Evolutionary conservation across 371 early-diverging fungal genomes (phyloP).

Genomic region (Mortierella polycephala): DNA sequence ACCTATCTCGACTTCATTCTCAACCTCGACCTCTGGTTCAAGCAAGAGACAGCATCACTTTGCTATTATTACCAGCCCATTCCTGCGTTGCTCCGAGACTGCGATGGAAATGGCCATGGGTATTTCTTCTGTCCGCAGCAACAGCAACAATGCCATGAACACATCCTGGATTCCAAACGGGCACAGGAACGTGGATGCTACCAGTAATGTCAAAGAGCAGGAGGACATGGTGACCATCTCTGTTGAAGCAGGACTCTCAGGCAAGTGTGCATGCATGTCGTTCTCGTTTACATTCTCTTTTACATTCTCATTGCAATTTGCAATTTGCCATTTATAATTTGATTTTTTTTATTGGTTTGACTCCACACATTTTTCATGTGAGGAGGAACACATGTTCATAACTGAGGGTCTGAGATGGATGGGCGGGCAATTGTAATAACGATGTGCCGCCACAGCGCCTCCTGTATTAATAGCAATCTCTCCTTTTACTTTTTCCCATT

Average conservation of each 20-base stretch:
- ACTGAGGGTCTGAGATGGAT: neutral
- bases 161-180: too few species aligned
- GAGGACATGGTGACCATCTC: conserved; percentile 33
- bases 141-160: too few species aligned
- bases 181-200: too few species aligned
- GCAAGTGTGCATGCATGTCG: conserved; percentile 11
- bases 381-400: neutral
- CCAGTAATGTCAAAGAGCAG: neutral
- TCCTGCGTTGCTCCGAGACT: conserved; percentile 47
- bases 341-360: too few species aligned
- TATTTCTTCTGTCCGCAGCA: neutral
- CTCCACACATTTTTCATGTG: neutral
- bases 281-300: neutral
- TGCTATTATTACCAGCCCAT: conserved; percentile 53
- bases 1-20: neutral
- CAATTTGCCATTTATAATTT: too few species aligned
- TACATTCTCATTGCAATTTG: neutral
- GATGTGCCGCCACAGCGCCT: neutral
- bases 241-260: conserved; percentile 38
- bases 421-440: neutral
- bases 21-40: conserved; percentile 3
- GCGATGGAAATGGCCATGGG: conserved; percentile 50
- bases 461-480: neutral
- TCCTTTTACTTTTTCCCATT: neutral
- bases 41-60: conserved; percentile 32